Base-by-base conservation (phyloP, 1,139 yeast genomes). In the Spathaspora jeffriesii region DNA sequence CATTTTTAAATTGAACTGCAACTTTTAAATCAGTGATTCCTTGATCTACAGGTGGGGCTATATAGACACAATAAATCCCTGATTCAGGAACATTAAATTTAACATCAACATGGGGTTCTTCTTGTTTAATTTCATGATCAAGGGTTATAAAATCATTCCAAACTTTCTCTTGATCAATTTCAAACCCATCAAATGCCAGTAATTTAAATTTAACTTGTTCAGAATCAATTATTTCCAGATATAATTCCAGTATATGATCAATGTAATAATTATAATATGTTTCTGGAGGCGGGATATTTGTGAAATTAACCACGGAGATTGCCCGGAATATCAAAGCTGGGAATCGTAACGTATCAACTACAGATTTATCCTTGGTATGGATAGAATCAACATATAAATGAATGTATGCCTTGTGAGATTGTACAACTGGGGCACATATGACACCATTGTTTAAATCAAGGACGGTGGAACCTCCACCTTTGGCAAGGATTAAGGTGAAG, bases 51-150 rank as follows among this genome's bases (percentile, higher is more conserved):
- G 66, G 63, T 6, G 65, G 63, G 4, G 69, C 71, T 42, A 64
- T 54, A 49, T 68, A 70, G 18, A 66, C 65, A 58, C 76, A 71
- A 50, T 70, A 71, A 15, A 61, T 49, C 1, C 76, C 76, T 1
- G 69, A 54, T 21, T 60, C 53, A 4, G 58, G 50, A 5, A 65
- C 62, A 1, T 50, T 41, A 41, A 61, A 50, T 20, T 7, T 46
- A 46, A 42, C 53, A 50, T 49, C 48, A 21, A 47, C 44, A 37
- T 47, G 47, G 6, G 39, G 31, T 13, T 17, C 34, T 7, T 23
- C 36, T 9, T 39, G 40, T 18, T 46, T 40, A 21, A 39, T 37
- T 37, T 45, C 45, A 17, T 47, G 45, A 14, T 46, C 50, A 7
- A 46, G 21, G 6, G 49, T 49, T 20, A 50, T 43, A 18, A 28